Evolutionary conservation across 805 yeast species (phyloP), one percentile per base, ranked within the genome.

Genomic region (Suhomyces emberorum): DNA sequence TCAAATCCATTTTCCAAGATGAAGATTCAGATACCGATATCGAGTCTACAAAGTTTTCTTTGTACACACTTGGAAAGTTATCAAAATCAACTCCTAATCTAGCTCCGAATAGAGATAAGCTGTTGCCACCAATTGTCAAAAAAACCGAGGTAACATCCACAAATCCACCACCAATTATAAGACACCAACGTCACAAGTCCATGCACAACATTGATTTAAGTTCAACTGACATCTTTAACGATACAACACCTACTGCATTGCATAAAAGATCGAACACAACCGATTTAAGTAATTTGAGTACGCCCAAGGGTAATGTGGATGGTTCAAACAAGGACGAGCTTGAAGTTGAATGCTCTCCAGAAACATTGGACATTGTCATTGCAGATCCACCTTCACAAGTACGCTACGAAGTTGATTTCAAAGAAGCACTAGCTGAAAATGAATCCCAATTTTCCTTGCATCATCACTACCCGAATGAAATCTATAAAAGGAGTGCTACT

Each of bases 381-480:
- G 62, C 57, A 3, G 70, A 64, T 32, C 71, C 73, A 2, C 74
- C 74, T 2, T 38, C 39, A 11, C 54, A 46, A 30, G 61, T 69
- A 4, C 38, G 49, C 14, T 69, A 69, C 47, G 63, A 57, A 1
- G 65, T 69, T 16, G 74, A 69, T 40, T 69, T 69, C 52, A 63
- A 59, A 32, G 69, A 59, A 17, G 51, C 55, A n/a, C 17, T 10
- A 24, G 15, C 30, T 9, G 17, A 19, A 10, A 28, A 15, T 12
- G 37, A 34, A 7, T 39, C 42, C 26, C 14, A 36, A 1, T 43
- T 38, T 29, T 20, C 18, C 15, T 33, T 33, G 8, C 30, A 14
- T 10, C 34, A 37, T 9, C 46, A 46, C 2, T 38, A 48, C 1
- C 30, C 41, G 25, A 21, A 39, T 15, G 50, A 46, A 17, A 41